These are phyloP conservation scores for Urochloa ruziziensis DNA, from an alignment of 176 grass and related monocot species.

Conservation along the genomic window DNA sequence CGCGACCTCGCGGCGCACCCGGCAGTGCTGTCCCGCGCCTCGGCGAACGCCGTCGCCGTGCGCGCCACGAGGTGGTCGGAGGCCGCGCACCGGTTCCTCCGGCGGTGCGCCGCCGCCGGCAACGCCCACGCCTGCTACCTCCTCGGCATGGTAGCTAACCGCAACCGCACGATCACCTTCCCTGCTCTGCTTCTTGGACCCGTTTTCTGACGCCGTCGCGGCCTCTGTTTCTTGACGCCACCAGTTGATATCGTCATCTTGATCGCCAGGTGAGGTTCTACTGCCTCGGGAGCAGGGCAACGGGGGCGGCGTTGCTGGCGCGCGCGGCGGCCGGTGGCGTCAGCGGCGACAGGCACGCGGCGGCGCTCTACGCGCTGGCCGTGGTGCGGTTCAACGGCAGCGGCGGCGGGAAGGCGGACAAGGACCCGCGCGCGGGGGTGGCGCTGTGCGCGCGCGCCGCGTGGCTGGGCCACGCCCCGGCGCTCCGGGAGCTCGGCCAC, in stretches of 20 bases:
- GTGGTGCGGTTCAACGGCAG: constrained; percentile 82
- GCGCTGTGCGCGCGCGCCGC: constrained; percentile 63
- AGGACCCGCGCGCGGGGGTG: constrained; percentile 56
- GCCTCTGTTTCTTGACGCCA: neutral
- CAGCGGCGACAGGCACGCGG: too few species aligned
- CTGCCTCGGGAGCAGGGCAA: constrained; percentile 45
- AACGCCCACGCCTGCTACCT: constrained; percentile 69
- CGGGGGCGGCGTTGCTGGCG: constrained; percentile 46
- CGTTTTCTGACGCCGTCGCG: too few species aligned
- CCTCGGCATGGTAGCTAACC: constrained; percentile 69
- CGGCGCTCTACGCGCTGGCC: constrained; percentile 62
- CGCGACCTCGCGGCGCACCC: constrained; percentile 43
- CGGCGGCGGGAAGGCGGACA: constrained; percentile 48
- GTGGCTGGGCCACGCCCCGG: constrained; percentile 60
- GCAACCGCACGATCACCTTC: neutral
- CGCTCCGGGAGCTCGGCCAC: constrained; percentile 73
- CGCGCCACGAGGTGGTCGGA: constrained; percentile 47
- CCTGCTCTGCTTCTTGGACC: neutral
- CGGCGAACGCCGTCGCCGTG: constrained; percentile 34
- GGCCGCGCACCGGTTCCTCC: constrained; percentile 51
- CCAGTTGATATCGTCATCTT: neutral
- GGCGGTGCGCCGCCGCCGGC: constrained; percentile 55
- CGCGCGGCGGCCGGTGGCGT: constrained; percentile 45
- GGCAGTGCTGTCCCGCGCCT: constrained; percentile 41
- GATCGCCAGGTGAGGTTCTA: constrained; percentile 60